Conservation (phyloP, 108 stramenopile species). For the Discostella pseudostelligera region DNA sequence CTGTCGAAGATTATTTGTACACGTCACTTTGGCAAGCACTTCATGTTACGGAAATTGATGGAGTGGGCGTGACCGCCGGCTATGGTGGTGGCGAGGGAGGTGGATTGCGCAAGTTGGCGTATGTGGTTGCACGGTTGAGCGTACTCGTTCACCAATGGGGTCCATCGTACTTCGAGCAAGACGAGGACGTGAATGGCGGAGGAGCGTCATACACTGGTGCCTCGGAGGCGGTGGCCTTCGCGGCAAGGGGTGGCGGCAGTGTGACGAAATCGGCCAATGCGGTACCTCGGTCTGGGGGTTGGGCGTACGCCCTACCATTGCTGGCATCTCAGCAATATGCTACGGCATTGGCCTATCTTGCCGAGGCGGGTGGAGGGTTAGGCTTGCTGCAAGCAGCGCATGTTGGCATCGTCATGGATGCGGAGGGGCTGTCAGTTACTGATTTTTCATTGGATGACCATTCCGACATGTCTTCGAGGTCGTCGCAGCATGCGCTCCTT, state of each 20-base stretch:
- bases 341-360: slow-evolving; percentile 65
- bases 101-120: slow-evolving; percentile 16
- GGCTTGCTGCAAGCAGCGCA: slow-evolving; percentile 78
- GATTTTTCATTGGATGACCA: slow-evolving; percentile 17
- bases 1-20: slow-evolving; percentile 82
- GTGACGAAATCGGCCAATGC: not conserved
- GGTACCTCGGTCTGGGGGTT: slow-evolving; percentile 53
- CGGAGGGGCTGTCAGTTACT: slow-evolving; percentile 17
- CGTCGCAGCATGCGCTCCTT: slow-evolving; percentile 16
- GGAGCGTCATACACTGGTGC: slow-evolving; percentile 11
- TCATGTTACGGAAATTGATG: slow-evolving; percentile 36
- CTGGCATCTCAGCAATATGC: slow-evolving; percentile 72
- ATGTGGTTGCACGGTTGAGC: slow-evolving; percentile 53
- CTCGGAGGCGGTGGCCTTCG: slow-evolving; percentile 23
- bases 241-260: slow-evolving; percentile 9
- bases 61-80: not conserved
- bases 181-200: slow-evolving; percentile 32
- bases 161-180: slow-evolving; percentile 67
- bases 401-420: slow-evolving; percentile 55
- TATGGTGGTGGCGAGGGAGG: slow-evolving; percentile 3
- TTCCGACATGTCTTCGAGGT: not conserved
- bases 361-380: slow-evolving; percentile 57
- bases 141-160: slow-evolving; percentile 66
- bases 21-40: slow-evolving; percentile 63
- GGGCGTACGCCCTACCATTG: slow-evolving; percentile 75